A percentile compares a stretch with the other conserved stretches of the same genome.
Evolutionary conservation across 345 rosid species (phyloP).

Genomic region (Hibiscus mutabilis): DNA sequence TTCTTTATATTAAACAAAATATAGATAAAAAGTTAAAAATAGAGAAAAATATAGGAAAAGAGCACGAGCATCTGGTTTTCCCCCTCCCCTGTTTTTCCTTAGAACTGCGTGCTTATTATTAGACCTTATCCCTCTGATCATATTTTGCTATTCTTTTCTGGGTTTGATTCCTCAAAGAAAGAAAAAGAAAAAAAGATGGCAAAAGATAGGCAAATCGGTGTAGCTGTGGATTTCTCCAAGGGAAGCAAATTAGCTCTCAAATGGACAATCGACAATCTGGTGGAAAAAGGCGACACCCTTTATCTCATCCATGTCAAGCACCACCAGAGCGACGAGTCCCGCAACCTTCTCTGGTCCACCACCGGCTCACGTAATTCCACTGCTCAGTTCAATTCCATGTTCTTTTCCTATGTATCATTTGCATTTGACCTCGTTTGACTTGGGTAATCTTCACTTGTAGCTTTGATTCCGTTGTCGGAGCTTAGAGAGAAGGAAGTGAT

Average conservation of each 20-base stretch:
- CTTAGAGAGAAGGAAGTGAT: constrained; percentile 53
- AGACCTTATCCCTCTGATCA: neutral
- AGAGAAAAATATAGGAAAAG: neutral
- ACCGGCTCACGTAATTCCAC: constrained; percentile 44
- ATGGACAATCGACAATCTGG: constrained; percentile 57
- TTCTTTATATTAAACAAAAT: no score
- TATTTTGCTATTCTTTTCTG: neutral
- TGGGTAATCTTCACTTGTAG: constrained; percentile 17
- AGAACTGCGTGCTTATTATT: neutral
- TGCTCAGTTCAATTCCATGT: neutral
- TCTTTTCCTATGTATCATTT: constrained; percentile 9
- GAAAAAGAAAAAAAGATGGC: constrained; percentile 21
- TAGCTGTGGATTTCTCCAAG: constrained; percentile 59
- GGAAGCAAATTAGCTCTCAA: constrained; percentile 65
- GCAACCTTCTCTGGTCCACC: constrained; percentile 39
- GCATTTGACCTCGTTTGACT: neutral
- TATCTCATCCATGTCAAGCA: constrained; percentile 41
- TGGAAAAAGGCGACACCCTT: constrained; percentile 41
- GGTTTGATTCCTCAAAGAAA: neutral
- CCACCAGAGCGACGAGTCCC: constrained; percentile 29
- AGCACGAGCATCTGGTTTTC: neutral
- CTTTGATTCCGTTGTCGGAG: constrained; percentile 66
- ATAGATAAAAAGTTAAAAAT: no score
- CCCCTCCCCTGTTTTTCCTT: neutral
- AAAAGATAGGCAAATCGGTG: constrained; percentile 41